Evolutionary conservation across 352 stramenopile genomes (phyloP).

Genomic region (Globisporangium rhizosaccharum): DNA sequence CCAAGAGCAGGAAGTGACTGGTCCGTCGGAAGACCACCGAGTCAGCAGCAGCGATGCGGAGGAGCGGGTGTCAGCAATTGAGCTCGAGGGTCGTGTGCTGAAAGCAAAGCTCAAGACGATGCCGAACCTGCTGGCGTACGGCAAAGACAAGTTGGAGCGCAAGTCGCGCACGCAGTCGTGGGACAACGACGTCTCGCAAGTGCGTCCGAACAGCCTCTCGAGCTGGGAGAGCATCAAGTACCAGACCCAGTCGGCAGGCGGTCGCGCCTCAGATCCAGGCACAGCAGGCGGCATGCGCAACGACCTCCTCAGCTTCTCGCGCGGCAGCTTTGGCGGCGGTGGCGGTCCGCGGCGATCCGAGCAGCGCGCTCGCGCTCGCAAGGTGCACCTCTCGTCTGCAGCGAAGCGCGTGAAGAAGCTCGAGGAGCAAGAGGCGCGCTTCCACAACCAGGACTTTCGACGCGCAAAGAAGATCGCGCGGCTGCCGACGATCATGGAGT

Average conservation of each 20-base stretch:
- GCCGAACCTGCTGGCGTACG: conserved; percentile 52
- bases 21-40: conserved; percentile 14
- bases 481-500: conserved; percentile 42
- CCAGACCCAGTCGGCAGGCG: conserved; percentile 26
- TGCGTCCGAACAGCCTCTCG: conserved; percentile 29
- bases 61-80: conserved; percentile 8
- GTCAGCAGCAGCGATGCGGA: conserved; percentile 1
- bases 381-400: conserved; percentile 73
- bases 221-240: conserved; percentile 47
- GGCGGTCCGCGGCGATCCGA: conserved; percentile 35
- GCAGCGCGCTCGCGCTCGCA: conserved; percentile 35
- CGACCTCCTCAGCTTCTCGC: conserved; percentile 65
- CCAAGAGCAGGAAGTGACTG: conserved; percentile 7
- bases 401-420: conserved; percentile 81
- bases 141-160: conserved; percentile 24
- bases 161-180: conserved; percentile 45
- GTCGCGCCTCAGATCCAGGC: conserved; percentile 70
- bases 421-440: conserved; percentile 75
- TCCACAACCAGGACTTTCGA: conserved; percentile 29
- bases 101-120: conserved; percentile 35
- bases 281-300: conserved; percentile 29
- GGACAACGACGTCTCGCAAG: conserved; percentile 29
- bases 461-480: conserved; percentile 32
- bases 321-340: conserved; percentile 36
- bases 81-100: conserved; percentile 30